Conservation (phyloP, 106 monocot genomes). For the Cymbidium sinense region DNA sequence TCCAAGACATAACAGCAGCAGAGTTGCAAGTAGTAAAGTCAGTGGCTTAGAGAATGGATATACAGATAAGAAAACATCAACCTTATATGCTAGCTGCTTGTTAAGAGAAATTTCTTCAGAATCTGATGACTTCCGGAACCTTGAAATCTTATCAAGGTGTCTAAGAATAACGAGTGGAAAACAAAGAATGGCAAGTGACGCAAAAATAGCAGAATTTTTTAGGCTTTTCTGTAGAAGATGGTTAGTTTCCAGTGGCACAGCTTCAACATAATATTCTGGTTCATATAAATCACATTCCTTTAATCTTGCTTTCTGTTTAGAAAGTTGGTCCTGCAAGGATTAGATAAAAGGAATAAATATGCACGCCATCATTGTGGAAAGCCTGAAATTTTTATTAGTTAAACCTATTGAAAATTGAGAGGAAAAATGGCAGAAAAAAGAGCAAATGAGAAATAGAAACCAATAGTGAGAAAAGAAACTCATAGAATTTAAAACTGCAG, state of each 20-base stretch:
- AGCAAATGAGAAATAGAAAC: background rate
- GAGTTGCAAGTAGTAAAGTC: constrained; percentile 55
- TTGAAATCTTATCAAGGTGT: constrained; percentile 44
- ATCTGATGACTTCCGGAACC: constrained; percentile 30
- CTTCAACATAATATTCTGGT: constrained; percentile 10
- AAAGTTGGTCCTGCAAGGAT: constrained; percentile 38
- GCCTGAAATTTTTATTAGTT: background rate
- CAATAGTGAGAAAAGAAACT: background rate
- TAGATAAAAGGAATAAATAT: background rate
- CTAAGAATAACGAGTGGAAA: constrained; percentile 48
- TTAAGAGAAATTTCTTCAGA: constrained; percentile 59
- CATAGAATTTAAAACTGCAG: background rate
- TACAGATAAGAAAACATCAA: constrained; percentile 60
- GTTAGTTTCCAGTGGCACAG: constrained; percentile 7
- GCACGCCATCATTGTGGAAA: background rate
- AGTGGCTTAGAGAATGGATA: constrained; percentile 59
- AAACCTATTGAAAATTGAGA: no score
- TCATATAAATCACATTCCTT: constrained; percentile 23
- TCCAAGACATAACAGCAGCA: constrained; percentile 59
- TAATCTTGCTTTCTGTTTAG: constrained; percentile 27
- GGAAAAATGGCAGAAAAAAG: background rate
- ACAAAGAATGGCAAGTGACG: constrained; percentile 40
- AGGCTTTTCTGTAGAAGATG: constrained; percentile 16
- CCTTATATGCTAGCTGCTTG: constrained; percentile 59
- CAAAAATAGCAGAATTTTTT: constrained; percentile 39